Evolutionary conservation across 148 eudicot genomes (phyloP), one percentile per base, ranked within the genome.

Genomic region (Cornus kousa): DNA sequence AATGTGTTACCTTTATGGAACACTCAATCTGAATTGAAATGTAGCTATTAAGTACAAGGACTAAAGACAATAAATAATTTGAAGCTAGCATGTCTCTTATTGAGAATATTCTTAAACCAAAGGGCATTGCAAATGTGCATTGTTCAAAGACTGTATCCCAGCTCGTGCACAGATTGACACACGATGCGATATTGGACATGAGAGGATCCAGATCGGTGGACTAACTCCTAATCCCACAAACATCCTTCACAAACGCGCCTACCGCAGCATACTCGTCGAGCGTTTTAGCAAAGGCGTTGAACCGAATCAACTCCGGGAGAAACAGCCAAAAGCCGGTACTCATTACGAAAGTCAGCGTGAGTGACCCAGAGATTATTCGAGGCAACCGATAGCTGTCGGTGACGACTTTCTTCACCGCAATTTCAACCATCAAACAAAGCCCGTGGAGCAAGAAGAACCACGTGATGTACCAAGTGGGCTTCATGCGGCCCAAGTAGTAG

Each of bases 371-470:
- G 0, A 87, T 19, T 71, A 75, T 75, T 74, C 71, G 23, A 0
- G 84, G 83, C 35, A 77, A 73, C 78, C 64, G 73, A 74, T 83
- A 76, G 46, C 71, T 66, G 59, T 65, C n/a, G 14, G 72, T 72
- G 35, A 74, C 55, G 19, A 60, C 33, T 68, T 77, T 85, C 80
- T 85, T 87, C 9, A 77, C 72, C 2, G 35, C 64, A 5, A 84
- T 82, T 79, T 91, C 94, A 13, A 77, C 72, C 65, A 84, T 80
- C 31, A 87, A 22, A 33, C 81, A 83, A 13, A 75, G 67, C 33
- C 92, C 91, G 32, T 91, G 89, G 8, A 83, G 72, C 31, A 88
- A 35, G 50, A 91, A 91, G 77, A 87, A 87, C 79, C 83, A 74
- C 53, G 86, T 85, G 46, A 85, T 57, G 65, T 82, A 84, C 70